Base-by-base conservation (phyloP, 257 asterid genomes). In the Ballota nigra region DNA sequence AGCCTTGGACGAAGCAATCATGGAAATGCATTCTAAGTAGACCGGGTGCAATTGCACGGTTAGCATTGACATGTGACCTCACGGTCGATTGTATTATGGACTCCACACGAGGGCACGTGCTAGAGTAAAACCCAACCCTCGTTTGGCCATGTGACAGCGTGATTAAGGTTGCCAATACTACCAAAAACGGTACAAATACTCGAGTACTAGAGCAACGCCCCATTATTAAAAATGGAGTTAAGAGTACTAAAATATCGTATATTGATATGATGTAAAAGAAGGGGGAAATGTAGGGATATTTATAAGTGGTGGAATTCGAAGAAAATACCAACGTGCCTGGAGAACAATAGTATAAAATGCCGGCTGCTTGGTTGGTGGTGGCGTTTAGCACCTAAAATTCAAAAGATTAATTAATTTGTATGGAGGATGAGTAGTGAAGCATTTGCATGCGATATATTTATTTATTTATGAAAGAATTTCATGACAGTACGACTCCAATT, bases 1-100 rank as follows among this genome's bases (percentile, higher is more conserved):
- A 93, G 0, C 97, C 98, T 28, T 78, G 87, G 5, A 93, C 96
- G 10, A 93, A 93, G 60, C 98, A 93, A 19, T 93, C 98, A 62
- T 93, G 98, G 66, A 93, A 93, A 73, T 82, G 96, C 93, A 93
- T 79, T 69, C 98, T 84, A 0, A 93, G 91, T 38, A 93, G 18
- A 0, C 92, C 96, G 0, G 98, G 87, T 0, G 97, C 96, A 9
- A 90, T 11, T 0, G 88, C 80, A 0, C 85, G 89, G 72, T 91
- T 74, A 0, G 86, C 15, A 0, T 56, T 84, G 11, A 83, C 82
- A 69, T 84, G 86, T 3, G 89, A 31, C 66, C 66, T 67, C 2
- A 91, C 94, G 0, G 96, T 78, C 0, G 92, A 52, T 61, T 43
- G 83, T 4, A 94, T 95, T 0, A 89, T 85, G 64, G 88, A 66